Evolutionary conservation across 2,329 filamentous ascomycete species (phyloP), one percentile per base, ranked within the genome.

Genomic region (Emmonsiellopsis sp.): DNA sequence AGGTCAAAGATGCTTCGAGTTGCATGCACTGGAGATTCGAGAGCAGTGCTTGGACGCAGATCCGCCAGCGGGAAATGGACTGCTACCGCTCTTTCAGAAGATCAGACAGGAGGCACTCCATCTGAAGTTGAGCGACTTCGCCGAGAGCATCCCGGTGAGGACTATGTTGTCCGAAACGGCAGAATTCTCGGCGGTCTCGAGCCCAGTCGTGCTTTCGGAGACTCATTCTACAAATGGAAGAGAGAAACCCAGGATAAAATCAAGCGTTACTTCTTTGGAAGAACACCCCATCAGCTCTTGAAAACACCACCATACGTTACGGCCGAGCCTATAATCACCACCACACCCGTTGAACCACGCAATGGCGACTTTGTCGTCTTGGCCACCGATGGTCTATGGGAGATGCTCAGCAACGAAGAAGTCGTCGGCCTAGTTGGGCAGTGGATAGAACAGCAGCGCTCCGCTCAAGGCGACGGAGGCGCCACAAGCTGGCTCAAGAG

Each of bases 361-460:
- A 88, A 88, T 58, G 91, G 92, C 45, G 93, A 98, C 67, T 98
- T 98, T 63, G 78, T 98, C 10, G 92, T 98, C 57, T 85, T 98
- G 78, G 93, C 93, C 20, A 96, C 93, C 0, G 93, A 98, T 67
- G 93, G 93, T 3, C 79, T 98, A 0, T 98, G 93, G 93, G 93
- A 98, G 73, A 97, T 97, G 93, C 79, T 98, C 57, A 96, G 89
- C 47, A 98, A 97, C 64, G 93, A 98, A 67, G 93, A 98, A 74
- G 93, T 96, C 1, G 87, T 98, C 50, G 93, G 93, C 0, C 81
- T 98, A 2, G 93, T 98, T 4, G 94, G 92, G 13, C 89, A 95
- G 70, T 98, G 93, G 93, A 83, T 98, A 47, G 93, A 98, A 69
- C 83, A 82, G 20, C 87, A 96, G 61, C 58, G 69, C 51, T 58